phyloP scores from a whole-genome alignment of 2,329 filamentous ascomycete genomes.

The Trichoderma gracile region DNA sequence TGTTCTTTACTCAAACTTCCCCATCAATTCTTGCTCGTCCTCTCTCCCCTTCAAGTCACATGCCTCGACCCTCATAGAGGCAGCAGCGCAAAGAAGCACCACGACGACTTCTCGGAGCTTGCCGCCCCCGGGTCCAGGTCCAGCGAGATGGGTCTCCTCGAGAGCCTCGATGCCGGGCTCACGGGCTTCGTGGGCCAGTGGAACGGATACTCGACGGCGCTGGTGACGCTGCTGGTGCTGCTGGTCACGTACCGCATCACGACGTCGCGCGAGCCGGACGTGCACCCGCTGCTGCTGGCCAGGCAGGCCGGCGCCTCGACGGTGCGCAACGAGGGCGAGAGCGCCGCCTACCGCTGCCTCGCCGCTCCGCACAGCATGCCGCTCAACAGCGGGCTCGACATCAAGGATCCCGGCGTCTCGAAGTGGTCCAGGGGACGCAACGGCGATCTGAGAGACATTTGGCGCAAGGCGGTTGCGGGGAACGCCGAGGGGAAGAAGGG shows the following conservation, averaged over 20 bases:
- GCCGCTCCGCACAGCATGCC: conserved; percentile 84
- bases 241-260: conserved; percentile 72
- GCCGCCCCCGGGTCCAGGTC: conserved; percentile 4
- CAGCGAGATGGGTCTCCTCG: conserved; percentile 46
- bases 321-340: conserved; percentile 81
- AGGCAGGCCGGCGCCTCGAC: conserved; percentile 77
- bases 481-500: conserved; percentile 68
- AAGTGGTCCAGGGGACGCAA: conserved; percentile 83
- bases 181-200: conserved; percentile 73
- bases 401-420: conserved; percentile 76
- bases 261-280: conserved; percentile 77
- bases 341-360: conserved; percentile 80
- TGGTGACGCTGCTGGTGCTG: conserved; percentile 66
- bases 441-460: conserved; percentile 89
- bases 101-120: conserved; percentile 7
- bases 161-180: conserved; percentile 70
- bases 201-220: conserved; percentile 73
- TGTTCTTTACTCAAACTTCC: not conserved
- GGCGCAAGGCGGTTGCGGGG: conserved; percentile 69
- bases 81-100: conserved; percentile 9
- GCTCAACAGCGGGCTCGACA: conserved; percentile 73
- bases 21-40: not conserved
- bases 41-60: conserved; percentile 1
- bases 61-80: conserved; percentile 15
- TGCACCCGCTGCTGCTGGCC: conserved; percentile 86